Conservation (phyloP, 169 alveolate species). For the Plasmodium coatneyi region DNA sequence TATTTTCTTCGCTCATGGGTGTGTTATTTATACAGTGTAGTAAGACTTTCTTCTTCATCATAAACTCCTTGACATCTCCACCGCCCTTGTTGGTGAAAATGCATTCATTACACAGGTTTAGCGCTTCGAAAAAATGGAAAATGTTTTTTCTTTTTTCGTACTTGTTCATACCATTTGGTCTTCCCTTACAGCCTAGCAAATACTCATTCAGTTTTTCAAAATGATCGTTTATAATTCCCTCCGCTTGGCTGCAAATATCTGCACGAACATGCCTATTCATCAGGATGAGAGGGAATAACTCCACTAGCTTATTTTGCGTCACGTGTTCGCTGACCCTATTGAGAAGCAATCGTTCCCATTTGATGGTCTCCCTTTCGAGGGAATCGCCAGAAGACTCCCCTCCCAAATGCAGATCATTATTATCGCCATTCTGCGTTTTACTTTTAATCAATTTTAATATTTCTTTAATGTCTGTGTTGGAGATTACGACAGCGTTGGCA, state of each 20-base stretch:
- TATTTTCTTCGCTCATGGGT: not conserved
- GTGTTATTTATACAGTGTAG: conserved; percentile 3
- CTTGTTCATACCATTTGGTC: not conserved
- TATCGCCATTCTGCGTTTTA: not conserved
- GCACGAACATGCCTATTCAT: not conserved
- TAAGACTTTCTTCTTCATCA: conserved; percentile 30
- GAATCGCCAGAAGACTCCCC: not conserved
- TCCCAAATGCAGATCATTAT: not conserved
- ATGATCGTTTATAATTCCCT: not conserved
- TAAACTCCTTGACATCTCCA: conserved; percentile 15
- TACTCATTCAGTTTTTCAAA: not conserved
- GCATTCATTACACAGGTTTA: conserved; percentile 63
- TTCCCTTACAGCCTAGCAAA: not conserved
- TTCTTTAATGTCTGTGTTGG: conserved; percentile 61
- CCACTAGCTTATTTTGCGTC: conserved; percentile 28
- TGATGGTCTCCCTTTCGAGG: conserved; percentile 4
- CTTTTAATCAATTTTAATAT: conserved; percentile 40
- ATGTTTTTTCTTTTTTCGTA: not conserved
- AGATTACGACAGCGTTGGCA: not conserved
- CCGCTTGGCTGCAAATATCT: not conserved
- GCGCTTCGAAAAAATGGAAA: conserved; percentile 10
- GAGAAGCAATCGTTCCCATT: not conserved
- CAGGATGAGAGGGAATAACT: conserved; percentile 21
- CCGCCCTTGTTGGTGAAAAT: conserved; percentile 31
- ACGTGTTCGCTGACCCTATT: conserved; percentile 3